A percentile compares a stretch with the other conserved stretches of the same genome.
Conservation (phyloP, 2,329 filamentous ascomycete species). For the Epichloe sylvatica region DNA sequence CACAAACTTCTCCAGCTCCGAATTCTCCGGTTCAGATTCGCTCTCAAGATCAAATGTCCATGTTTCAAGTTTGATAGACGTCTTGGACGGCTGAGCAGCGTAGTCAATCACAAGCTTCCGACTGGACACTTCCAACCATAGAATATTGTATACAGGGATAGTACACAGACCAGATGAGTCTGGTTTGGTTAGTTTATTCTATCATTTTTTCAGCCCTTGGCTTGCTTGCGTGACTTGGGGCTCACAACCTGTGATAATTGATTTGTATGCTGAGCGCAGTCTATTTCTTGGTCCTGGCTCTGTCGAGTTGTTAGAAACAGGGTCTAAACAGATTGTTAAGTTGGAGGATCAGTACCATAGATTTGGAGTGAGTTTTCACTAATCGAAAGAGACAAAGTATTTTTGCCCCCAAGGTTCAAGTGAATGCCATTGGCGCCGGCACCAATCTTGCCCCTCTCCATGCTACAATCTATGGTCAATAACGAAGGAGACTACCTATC, state of each 20-base stretch:
- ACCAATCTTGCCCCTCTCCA: slow-evolving; percentile 8
- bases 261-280: slow-evolving; percentile 5
- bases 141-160: slow-evolving; percentile 69
- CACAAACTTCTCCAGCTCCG: slow-evolving; percentile 47
- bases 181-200: slow-evolving; percentile 4
- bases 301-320: slow-evolving; percentile 2
- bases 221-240: neutral
- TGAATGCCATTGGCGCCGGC: slow-evolving; percentile 11
- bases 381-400: slow-evolving; percentile 17
- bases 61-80: slow-evolving; percentile 44
- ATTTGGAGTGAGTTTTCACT: slow-evolving; percentile 18
- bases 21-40: slow-evolving; percentile 11
- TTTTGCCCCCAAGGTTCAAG: slow-evolving; percentile 18
- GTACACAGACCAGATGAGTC: slow-evolving; percentile 14
- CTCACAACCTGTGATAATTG: slow-evolving; percentile 4
- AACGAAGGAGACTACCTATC: neutral
- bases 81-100: slow-evolving; percentile 46
- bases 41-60: slow-evolving; percentile 37
- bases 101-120: slow-evolving; percentile 57
- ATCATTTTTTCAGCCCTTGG: neutral
- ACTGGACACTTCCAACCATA: slow-evolving; percentile 59
- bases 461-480: neutral
- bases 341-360: slow-evolving; percentile 16
- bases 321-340: neutral
- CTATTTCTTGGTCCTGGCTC: slow-evolving; percentile 3